Conservation (phyloP, 2,329 filamentous ascomycete genomes). For the Hypoxylon rubiginosum region DNA sequence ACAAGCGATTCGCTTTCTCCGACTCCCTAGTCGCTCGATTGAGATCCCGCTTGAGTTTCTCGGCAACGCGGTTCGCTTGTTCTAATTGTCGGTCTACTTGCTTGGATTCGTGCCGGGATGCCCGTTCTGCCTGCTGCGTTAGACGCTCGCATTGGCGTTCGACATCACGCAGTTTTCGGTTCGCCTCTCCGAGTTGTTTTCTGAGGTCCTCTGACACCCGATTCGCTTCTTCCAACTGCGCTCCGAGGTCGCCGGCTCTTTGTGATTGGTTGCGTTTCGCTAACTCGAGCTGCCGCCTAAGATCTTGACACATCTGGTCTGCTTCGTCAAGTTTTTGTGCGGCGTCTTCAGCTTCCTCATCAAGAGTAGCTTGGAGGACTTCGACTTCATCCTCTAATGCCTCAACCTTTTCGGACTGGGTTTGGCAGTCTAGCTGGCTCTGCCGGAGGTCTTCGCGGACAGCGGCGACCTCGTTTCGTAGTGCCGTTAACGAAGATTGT, state of each 20-base stretch:
- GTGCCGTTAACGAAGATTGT: constrained; percentile 73
- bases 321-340: constrained; percentile 61
- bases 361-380: constrained; percentile 74
- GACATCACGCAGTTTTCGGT: constrained; percentile 75
- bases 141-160: constrained; percentile 54
- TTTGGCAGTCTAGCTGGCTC: constrained; percentile 72
- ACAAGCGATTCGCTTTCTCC: constrained; percentile 65
- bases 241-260: constrained; percentile 38
- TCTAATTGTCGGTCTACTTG: constrained; percentile 64
- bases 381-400: constrained; percentile 82
- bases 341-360: constrained; percentile 74
- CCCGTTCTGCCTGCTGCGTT: constrained; percentile 53
- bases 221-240: constrained; percentile 44
- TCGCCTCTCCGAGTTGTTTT: constrained; percentile 68
- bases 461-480: constrained; percentile 74
- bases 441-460: constrained; percentile 79
- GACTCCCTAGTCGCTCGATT: constrained; percentile 61
- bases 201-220: constrained; percentile 54
- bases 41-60: constrained; percentile 45
- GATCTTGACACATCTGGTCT: constrained; percentile 60
- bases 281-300: constrained; percentile 59
- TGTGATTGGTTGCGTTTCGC: constrained; percentile 44
- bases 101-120: constrained; percentile 48
- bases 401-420: constrained; percentile 74
- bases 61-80: constrained; percentile 43